Conservation (phyloP, 2,329 filamentous ascomycete genomes). For the Aspergillus sojae region DNA sequence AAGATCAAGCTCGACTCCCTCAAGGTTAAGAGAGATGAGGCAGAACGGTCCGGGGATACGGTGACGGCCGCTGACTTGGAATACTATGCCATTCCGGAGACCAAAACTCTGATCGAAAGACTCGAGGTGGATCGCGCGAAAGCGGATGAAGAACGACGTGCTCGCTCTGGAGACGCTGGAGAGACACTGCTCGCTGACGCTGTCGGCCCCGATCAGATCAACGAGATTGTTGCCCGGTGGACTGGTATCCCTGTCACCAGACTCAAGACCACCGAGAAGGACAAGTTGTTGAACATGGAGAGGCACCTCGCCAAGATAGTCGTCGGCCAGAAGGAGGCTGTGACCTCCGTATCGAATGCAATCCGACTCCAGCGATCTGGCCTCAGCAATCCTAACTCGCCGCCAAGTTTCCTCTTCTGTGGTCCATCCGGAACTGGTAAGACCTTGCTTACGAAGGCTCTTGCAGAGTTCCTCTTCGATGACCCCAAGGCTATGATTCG, state of each 20-base stretch:
- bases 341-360: slow-evolving; percentile 89
- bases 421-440: slow-evolving; percentile 98
- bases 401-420: slow-evolving; percentile 97
- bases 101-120: slow-evolving; percentile 75
- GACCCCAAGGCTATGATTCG: slow-evolving; percentile 97
- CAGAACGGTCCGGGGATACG: slow-evolving; percentile 83
- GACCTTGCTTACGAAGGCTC: slow-evolving; percentile 91
- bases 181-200: slow-evolving; percentile 83
- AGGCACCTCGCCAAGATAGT: slow-evolving; percentile 80
- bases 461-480: slow-evolving; percentile 97
- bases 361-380: slow-evolving; percentile 95
- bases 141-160: slow-evolving; percentile 69
- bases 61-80: slow-evolving; percentile 88
- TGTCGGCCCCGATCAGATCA: slow-evolving; percentile 96
- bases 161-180: slow-evolving; percentile 61
- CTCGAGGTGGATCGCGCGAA: slow-evolving; percentile 79
- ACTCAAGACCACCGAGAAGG: slow-evolving; percentile 92
- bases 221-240: slow-evolving; percentile 95
- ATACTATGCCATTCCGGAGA: slow-evolving; percentile 96
- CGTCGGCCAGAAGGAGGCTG: slow-evolving; percentile 91
- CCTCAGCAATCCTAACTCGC: slow-evolving; percentile 92
- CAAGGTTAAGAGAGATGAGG: slow-evolving; percentile 89
- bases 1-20: slow-evolving; percentile 93
- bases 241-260: slow-evolving; percentile 97
- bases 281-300: slow-evolving; percentile 98